Conservation (phyloP, 768 basidiomycete species). For the Flagelloscypha sp. region DNA sequence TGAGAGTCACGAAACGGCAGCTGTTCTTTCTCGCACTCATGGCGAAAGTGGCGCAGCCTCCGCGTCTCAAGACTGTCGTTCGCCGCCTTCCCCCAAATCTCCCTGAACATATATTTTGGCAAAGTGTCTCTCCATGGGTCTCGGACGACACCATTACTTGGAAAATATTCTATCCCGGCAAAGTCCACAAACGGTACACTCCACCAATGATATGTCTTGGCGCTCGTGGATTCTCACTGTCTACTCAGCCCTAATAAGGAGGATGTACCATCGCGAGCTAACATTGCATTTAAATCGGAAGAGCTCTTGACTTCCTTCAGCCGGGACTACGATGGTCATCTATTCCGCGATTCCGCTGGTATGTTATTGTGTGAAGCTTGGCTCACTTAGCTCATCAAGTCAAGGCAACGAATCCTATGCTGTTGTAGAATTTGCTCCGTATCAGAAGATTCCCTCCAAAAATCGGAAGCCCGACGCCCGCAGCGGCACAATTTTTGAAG, state of each 20-base stretch:
- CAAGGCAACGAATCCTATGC: conserved; percentile 83
- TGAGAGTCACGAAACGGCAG: conserved; percentile 3
- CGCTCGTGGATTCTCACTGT: background rate
- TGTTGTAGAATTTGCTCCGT: conserved; percentile 90
- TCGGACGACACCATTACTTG: conserved; percentile 60
- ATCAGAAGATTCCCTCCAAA: conserved; percentile 75
- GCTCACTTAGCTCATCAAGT: background rate
- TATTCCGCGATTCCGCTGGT: conserved; percentile 91
- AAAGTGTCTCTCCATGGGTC: conserved; percentile 80
- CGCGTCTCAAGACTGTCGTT: conserved; percentile 77
- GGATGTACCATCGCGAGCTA: conserved; percentile 80
- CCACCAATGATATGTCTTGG: background rate
- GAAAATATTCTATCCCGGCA: conserved; percentile 62
- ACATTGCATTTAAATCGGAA: conserved; percentile 79
- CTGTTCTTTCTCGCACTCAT: no score
- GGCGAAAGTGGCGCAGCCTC: conserved; percentile 16
- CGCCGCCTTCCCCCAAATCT: conserved; percentile 86
- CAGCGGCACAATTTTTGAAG: conserved; percentile 85
- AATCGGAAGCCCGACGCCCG: conserved; percentile 72
- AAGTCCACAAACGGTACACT: conserved; percentile 59
- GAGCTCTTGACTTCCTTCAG: conserved; percentile 69
- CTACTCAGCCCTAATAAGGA: conserved; percentile 44
- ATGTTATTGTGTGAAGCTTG: conserved; percentile 14
- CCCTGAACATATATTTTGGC: conserved; percentile 91
- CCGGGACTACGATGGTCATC: conserved; percentile 81